phyloP scores from a whole-genome alignment of 495 filamentous ascomycete genomes.

The Baudoinia panamericana region DNA sequence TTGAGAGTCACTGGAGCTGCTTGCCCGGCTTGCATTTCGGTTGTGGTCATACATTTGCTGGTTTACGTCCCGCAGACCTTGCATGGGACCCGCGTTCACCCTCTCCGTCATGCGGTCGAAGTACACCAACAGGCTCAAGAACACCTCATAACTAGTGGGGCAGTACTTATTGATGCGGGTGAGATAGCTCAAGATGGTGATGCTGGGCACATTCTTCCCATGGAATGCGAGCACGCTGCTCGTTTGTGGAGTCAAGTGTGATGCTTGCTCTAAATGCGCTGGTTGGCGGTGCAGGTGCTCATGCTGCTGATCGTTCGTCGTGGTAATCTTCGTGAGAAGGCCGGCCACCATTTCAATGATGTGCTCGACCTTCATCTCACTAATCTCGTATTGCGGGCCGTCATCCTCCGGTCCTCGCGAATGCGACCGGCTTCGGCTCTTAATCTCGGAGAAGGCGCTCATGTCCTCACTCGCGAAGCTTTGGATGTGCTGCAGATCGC shows the following conservation, averaged over 20 bases:
- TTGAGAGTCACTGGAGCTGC: conserved; percentile 20
- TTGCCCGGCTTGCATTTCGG: conserved; percentile 14
- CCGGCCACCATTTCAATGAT: conserved; percentile 99
- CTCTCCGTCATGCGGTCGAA: conserved; percentile 98
- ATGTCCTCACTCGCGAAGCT: conserved; percentile 66
- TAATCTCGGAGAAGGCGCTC: conserved; percentile 30
- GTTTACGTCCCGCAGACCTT: conserved; percentile 35
- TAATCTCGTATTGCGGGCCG: conserved; percentile 76
- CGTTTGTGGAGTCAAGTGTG: conserved; percentile 60
- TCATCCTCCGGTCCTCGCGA: conserved; percentile 34
- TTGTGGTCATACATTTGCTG: conserved; percentile 25
- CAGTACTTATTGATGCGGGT: conserved; percentile 98
- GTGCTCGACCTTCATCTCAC: conserved; percentile 90
- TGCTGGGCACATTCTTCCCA: conserved; percentile 95
- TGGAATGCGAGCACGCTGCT: conserved; percentile 96
- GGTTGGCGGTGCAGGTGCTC: conserved; percentile 63
- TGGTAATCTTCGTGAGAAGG: conserved; percentile 95
- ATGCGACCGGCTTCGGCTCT: conserved; percentile 25
- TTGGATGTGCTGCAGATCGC: conserved; percentile 77
- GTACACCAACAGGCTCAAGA: conserved; percentile 87
- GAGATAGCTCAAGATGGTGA: conserved; percentile 91
- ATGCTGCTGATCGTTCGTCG: conserved; percentile 89
- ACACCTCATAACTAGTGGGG: conserved; percentile 96
- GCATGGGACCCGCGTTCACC: conserved; percentile 62
- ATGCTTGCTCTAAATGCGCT: conserved; percentile 49